Percentiles rank a stretch among this genome's conserved stretches.
These are phyloP conservation scores for Teratosphaeriaceae sp. DNA, from an alignment of 2,329 filamentous ascomycete genomes.

Conservation along the genomic window DNA sequence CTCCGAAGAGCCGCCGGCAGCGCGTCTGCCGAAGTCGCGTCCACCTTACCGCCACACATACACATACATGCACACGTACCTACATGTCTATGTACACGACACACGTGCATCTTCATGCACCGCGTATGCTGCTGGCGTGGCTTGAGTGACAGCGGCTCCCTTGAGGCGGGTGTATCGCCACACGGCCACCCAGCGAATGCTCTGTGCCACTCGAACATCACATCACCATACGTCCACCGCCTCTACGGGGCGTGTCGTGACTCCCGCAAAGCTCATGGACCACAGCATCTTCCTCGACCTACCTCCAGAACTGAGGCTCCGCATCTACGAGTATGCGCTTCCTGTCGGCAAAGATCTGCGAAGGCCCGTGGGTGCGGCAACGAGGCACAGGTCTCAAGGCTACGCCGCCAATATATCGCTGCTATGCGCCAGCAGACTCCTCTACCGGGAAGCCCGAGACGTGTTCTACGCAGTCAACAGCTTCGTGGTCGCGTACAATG, in stretches of 20 bases:
- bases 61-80: too few species aligned
- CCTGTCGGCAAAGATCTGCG: slow-evolving; percentile 1
- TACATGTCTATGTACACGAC: too few species aligned
- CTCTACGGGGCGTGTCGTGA: not conserved
- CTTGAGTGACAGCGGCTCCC: too few species aligned
- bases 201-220: not conserved
- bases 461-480: slow-evolving; percentile 7
- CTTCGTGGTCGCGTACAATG: slow-evolving; percentile 7
- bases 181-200: too few species aligned
- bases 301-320: slow-evolving; percentile 7
- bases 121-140: too few species aligned
- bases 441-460: slow-evolving; percentile 4
- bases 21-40: too few species aligned
- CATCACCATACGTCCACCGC: not conserved
- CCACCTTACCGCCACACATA: too few species aligned
- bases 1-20: too few species aligned
- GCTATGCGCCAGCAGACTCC: slow-evolving; percentile 1
- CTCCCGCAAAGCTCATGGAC: not conserved
- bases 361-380: not conserved
- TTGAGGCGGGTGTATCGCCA: too few species aligned
- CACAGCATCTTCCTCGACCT: slow-evolving; percentile 4
- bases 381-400: not conserved
- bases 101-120: too few species aligned
- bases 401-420: slow-evolving; percentile 2
- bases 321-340: slow-evolving; percentile 7